Evolutionary conservation across 208 protist species (phyloP).

Genomic region (Trichomonas vaginalis): DNA sequence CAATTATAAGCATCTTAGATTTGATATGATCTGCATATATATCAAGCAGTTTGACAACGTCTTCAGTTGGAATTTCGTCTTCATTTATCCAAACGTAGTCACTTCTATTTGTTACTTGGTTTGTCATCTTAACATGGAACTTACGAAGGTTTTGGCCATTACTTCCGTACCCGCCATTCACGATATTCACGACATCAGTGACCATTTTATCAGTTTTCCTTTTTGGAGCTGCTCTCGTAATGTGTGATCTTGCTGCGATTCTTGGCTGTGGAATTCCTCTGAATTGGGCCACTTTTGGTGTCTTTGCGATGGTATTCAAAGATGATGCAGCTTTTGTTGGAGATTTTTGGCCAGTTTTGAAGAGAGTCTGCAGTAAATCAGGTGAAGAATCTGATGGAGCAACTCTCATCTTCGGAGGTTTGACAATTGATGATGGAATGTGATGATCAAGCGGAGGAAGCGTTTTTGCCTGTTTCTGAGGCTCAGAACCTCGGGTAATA

Average conservation of each 20-base stretch:
- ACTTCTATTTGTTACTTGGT: not conserved
- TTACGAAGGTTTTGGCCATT: not conserved
- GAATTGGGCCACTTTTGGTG: not conserved
- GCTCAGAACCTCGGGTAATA: not conserved
- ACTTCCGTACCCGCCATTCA: not conserved
- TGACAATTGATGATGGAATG: not conserved
- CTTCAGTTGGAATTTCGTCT: not conserved
- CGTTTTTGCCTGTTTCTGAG: not conserved
- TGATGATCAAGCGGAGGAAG: not conserved
- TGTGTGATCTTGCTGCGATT: not conserved
- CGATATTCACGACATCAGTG: not conserved
- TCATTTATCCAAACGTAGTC: not conserved
- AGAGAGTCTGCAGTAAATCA: not conserved
- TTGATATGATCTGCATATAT: not conserved
- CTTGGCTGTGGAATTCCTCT: not conserved
- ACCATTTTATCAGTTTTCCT: not conserved
- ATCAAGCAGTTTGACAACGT: not conserved
- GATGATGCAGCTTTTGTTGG: not conserved
- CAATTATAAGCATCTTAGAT: not conserved
- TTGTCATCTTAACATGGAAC: not conserved
- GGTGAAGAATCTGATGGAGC: not conserved
- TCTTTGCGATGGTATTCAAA: not conserved
- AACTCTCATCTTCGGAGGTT: not conserved
- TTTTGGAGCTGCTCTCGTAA: not conserved
- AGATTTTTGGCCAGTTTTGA: not conserved